Base-by-base conservation (phyloP, 768 basidiomycete species). In the Cantharellus anzutake region DNA sequence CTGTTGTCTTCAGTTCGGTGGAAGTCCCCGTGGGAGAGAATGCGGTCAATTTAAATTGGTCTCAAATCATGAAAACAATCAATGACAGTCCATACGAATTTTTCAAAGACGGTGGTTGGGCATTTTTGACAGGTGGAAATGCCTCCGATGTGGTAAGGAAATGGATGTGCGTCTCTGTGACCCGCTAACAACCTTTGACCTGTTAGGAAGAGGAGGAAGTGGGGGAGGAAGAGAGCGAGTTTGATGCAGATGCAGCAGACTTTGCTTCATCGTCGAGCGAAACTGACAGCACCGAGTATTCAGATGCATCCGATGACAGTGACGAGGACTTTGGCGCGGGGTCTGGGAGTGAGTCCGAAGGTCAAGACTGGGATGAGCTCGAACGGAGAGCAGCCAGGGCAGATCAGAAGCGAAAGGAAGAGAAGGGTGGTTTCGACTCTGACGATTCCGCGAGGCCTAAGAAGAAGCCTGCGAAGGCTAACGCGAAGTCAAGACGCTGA, bases 11-110 rank as follows among this genome's bases (percentile, higher is more conserved):
- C 63, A 97, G 93, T 67, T 97, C 93, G 3, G 92, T 97, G 60
- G 96, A 99, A 68, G 93, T 99, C 60, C 84, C 96, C 4, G 78
- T 96, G 73, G 86, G 86, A 52, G 94, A 97, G 71, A 86, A 93
- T 3, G 89, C 90, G 4, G 90, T 99, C 73, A 98, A 98, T 71
- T 74, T 97, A 72, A 94, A 96, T 67, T 99, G 94, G 96, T 83
- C 84, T 3, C 87, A 86, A 2, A 96, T 99, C 69, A 97, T 99
- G 91, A 98, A 97, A 71, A 93, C 90, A 42, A 83, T 97, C 71
- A 96, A 96, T 63, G 94, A 98, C 64, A 89, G 84, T 63, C 92
- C 96, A 0, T 82, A 86, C 64, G 89, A 86, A 38, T 99, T 98
- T 74, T 99, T 93, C 81, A 84, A 84, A 63, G 81, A 84, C 56